Evolutionary conservation across 345 rosid species (phyloP), one percentile per base, ranked within the genome.

Genomic region (Syzygium aromaticum): DNA sequence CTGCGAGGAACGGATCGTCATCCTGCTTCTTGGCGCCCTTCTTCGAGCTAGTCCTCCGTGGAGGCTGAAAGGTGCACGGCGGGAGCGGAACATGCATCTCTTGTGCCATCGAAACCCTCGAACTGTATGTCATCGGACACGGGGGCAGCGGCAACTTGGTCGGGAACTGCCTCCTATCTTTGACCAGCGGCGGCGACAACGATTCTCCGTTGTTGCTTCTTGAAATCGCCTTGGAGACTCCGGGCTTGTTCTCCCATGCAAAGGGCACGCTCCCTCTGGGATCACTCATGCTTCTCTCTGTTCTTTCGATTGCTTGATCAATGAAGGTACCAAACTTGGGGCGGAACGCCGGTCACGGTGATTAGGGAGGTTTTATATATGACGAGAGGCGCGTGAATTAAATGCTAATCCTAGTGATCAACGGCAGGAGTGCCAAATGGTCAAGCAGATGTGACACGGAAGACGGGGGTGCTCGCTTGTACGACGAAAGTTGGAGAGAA

Each of bases 1-100:
- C 95, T 9, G 92, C 93, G 25, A 90, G 84, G 84, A 93, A 93
- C 2, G 95, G 95, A 83, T 93, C 95, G 28, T 89, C 93, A 16
- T 88, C 92, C 13, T 28, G 57, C 85, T 86, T 87, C 86, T n/a
- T 77, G 11, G 38, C 57, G 6, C 90, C 90, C 91, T 89, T 91
- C 80, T 85, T 88, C 15, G 92, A 90, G 77, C 87, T 27, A 64
- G 90, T 87, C 85, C 87, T 90, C n/a, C 54, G 38, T 25, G 89
- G 90, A 84, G 91, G 87, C 85, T 89, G 94, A 85, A 91, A 89
- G 15, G 87, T 52, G 86, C 92, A 87, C 0, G 94, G 94, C 43
- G 94, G 94, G 27, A 90, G 94, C 51, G 93, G 94, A 21, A 93
- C 85, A 12, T 38, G 85, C 27, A 85, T 73, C 40, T 88, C 92